Base-by-base conservation (phyloP, 129 eudicot species). In the Tagetes patula region DNA sequence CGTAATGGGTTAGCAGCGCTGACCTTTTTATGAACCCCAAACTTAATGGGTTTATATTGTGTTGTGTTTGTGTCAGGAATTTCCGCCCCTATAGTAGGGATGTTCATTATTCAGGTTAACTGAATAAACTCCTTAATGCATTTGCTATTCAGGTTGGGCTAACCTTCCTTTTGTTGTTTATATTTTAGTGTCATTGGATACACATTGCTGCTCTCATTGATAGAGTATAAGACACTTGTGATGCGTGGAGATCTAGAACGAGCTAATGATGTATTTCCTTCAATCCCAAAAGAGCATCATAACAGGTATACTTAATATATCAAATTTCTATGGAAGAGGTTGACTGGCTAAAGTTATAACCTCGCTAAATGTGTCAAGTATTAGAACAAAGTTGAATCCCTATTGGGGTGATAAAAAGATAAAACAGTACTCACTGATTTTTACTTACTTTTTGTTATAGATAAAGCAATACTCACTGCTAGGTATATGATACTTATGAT, bases 201-300 rank as follows among this genome's bases (percentile, higher is more conserved):
- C 79, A 89, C 98, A 2, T 75, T 92, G 81, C 85, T 92, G 65
- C 95, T 92, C 75, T 84, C 91, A 78, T 77, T 92, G 89, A 92
- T 92, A 46, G 98, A 92, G 86, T 92, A 92, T 81, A 92, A 92
- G 85, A 92, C 98, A 49, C 95, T 92, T 73, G 95, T 89, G 66
- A 92, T 89, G 98, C 98, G 98, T 77, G 98, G 98, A 80, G 98
- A 92, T 69, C 78, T 89, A 63, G 98, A 92, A 53, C 84, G 83
- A 75, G 98, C 98, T 52, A 92, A 73, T 85, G 80, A 74, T 71
- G 76, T 92, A 56, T 80, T 92, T 70, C 96, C 98, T 40, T 77
- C 87, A 45, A 92, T 92, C 79, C 98, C 98, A 20, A 85, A 83
- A 81, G 98, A 92, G 50, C 98, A 92, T 64, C 96, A 78, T 65